Conservation (phyloP, 495 filamentous ascomycete species). For the Penicillium cataractarum region DNA sequence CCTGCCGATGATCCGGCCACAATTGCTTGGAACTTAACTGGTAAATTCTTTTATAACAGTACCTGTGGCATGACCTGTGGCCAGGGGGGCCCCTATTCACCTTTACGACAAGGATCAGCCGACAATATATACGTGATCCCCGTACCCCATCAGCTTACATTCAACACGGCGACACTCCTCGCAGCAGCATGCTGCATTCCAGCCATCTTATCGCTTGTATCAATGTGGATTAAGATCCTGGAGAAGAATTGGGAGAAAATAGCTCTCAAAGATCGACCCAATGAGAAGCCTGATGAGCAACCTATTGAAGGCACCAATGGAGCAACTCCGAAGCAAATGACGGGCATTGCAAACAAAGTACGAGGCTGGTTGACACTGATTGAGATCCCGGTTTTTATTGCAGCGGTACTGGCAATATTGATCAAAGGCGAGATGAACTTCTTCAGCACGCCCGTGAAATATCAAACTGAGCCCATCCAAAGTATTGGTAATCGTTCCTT, state of each 20-base stretch:
- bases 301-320: constrained; percentile 57
- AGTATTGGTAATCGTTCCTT: constrained; percentile 50
- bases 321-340: constrained; percentile 54
- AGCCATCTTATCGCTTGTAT: constrained; percentile 57
- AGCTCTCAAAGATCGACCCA: constrained; percentile 30
- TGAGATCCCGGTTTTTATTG: constrained; percentile 57
- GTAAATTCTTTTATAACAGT: constrained; percentile 34
- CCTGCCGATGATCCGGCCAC: constrained; percentile 41
- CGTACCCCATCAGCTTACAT: constrained; percentile 49
- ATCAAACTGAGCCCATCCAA: constrained; percentile 58
- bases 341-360: constrained; percentile 46
- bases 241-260: constrained; percentile 56
- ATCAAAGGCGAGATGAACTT: constrained; percentile 62
- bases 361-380: constrained; percentile 48
- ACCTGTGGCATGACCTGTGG: constrained; percentile 44
- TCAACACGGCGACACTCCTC: constrained; percentile 57
- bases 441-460: constrained; percentile 50
- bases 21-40: constrained; percentile 29
- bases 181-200: constrained; percentile 63
- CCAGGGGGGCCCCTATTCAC: constrained; percentile 47
- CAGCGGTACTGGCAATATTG: constrained; percentile 57
- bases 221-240: constrained; percentile 62
- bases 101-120: constrained; percentile 49
- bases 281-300: constrained; percentile 34
- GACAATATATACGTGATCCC: constrained; percentile 62